Evolutionary conservation across 169 alveolate genomes (phyloP), one percentile per base, ranked within the genome.

Genomic region (Besnoitia besnoiti): DNA sequence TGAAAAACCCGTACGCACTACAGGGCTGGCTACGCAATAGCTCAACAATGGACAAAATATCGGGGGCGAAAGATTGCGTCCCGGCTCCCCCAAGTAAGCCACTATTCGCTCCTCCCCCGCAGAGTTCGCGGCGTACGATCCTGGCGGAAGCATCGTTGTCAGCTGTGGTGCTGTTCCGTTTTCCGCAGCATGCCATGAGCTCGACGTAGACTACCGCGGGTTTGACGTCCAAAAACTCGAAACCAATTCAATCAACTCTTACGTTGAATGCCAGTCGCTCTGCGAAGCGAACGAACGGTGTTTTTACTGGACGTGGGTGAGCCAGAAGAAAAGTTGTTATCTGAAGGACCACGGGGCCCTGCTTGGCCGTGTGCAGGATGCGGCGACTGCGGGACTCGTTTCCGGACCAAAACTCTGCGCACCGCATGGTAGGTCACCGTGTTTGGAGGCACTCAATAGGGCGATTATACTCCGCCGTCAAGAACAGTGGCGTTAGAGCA

Each of bases 241-340:
- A 33, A n/a, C 42, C 3, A 46, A 46, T 14, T 27, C 33, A 19
- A 33, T 82, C n/a, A 27, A 19, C 3, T 10, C 47, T 76, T 7
- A 19, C 5, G 30, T 12, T 37, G 47, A 3, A 8, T 82, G 90
- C 75, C 62, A 50, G 76, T 7, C 46, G 44, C 30, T 16, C 7
- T 82, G 90, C 76, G 33, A 49, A n/a, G 44, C 19, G 47, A 49
- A 39, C n/a, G 90, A 4, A 30, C 44, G 47, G 47, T 82, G 90
- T 76, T 21, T 19, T 3, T 82, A 40, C 47, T 82, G 90, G 90
- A 82, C 90, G 14, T 82, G 75, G 76, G 90, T 82, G 19, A 82
- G 55, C 33, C 61, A 46, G 44, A 82, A 19, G 21, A 27, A 46
- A 44, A 49, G 24, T 47, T 82, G 90, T 44, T 82, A 82, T 47